These are phyloP conservation scores for Fusarium annulatum DNA, from an alignment of 2,329 filamentous ascomycete genomes.

Conservation along the genomic window DNA sequence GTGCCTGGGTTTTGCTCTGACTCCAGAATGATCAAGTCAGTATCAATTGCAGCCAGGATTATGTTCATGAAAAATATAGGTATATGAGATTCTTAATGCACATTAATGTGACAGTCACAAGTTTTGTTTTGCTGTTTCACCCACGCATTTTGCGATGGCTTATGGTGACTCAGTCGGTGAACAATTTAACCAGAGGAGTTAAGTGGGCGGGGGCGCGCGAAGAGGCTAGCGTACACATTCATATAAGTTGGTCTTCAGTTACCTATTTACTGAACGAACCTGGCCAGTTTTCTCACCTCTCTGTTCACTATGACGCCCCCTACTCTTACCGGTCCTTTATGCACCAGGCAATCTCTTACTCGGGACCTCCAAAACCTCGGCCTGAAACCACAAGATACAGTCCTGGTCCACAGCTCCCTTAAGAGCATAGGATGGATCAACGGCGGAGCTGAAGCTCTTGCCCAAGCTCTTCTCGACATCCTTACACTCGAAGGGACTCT, in stretches of 20 bases:
- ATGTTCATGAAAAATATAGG: fast-evolving
- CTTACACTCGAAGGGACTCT: not conserved
- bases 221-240: not conserved
- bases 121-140: not conserved
- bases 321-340: not conserved
- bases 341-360: not conserved
- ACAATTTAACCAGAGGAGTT: no score
- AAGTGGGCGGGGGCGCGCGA: not conserved
- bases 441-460: not conserved
- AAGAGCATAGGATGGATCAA: conserved; percentile 3
- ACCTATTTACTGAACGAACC: no score
- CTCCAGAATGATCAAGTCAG: not conserved
- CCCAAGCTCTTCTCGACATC: not conserved
- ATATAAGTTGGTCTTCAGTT: not conserved
- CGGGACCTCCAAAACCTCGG: not conserved
- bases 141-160: not conserved
- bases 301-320: not conserved
- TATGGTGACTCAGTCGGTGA: not conserved
- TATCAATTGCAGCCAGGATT: not conserved
- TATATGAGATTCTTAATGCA: fast-evolving
- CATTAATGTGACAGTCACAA: fast-evolving
- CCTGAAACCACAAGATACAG: not conserved
- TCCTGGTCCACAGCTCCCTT: conserved; percentile 3
- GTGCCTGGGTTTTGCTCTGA: not conserved
- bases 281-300: not conserved